Evolutionary conservation across 768 basidiomycete genomes (phyloP).

Genomic region (Kwoniella sp.): DNA sequence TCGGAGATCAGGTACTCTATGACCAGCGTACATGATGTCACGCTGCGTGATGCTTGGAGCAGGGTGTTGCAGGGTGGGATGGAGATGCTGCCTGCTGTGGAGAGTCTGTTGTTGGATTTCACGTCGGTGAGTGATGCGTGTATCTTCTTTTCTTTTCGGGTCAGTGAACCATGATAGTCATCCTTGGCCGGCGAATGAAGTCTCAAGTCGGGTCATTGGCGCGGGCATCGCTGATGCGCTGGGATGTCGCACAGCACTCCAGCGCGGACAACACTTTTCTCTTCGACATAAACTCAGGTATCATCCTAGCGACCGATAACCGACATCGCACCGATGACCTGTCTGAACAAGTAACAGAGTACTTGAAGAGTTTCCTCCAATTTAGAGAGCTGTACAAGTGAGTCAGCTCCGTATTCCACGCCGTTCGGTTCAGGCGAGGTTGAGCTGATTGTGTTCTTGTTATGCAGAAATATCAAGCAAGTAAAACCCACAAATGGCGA

Average conservation of each 20-base stretch:
- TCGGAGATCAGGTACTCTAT: constrained; percentile 74
- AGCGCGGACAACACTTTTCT: constrained; percentile 79
- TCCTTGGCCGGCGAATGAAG: no score
- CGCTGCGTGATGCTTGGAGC: constrained; percentile 88
- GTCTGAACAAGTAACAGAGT: constrained; percentile 86
- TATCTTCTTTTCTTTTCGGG: no score
- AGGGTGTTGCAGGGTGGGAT: constrained; percentile 83
- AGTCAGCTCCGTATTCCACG: constrained; percentile 29
- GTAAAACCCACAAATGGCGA: constrained; percentile 3
- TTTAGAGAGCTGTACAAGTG: constrained; percentile 86
- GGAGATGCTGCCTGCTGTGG: constrained; percentile 79
- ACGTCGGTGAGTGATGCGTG: constrained; percentile 57
- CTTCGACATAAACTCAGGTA: constrained; percentile 79
- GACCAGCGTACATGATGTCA: constrained; percentile 90
- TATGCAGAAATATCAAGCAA: not conserved
- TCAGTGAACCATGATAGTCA: no score
- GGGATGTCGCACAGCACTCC: constrained; percentile 17
- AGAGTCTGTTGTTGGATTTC: constrained; percentile 73
- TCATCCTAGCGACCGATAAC: constrained; percentile 92
- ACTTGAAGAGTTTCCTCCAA: constrained; percentile 80
- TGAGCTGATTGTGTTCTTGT: not conserved
- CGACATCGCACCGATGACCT: constrained; percentile 62
- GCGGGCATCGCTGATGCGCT: not conserved
- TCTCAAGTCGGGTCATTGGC: no score
- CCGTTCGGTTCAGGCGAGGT: not conserved